phyloP scores from a whole-genome alignment of 176 grass and related monocot genomes.

The Dendrocalamus sinicus region DNA sequence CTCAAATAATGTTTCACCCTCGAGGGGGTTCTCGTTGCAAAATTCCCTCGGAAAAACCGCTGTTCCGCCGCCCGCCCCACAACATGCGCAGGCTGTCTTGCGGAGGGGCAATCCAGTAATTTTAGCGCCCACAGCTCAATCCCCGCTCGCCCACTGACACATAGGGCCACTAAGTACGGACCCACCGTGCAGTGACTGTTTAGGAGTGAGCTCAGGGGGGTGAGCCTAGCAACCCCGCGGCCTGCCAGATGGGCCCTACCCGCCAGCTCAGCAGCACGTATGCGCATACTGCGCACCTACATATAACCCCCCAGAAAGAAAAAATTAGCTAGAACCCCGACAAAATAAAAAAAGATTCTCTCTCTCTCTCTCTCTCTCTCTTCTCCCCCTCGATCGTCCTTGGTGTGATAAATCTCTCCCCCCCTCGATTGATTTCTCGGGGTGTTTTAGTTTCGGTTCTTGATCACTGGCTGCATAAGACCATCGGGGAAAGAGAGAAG shows the following conservation, averaged over 20 bases:
- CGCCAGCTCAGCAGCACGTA: conserved; percentile 51
- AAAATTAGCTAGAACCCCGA: conserved; percentile 25
- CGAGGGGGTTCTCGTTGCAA: background rate
- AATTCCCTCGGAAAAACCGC: background rate
- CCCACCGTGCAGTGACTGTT: background rate
- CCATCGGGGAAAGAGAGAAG: background rate
- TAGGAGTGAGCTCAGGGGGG: background rate
- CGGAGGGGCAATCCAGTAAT: background rate
- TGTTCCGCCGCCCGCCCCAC: background rate
- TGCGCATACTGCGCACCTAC: background rate
- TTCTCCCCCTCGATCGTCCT: background rate
- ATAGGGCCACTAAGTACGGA: accelerated
- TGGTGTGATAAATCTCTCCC: background rate
- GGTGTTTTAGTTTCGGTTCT: background rate
- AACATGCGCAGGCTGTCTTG: background rate
- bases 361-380: background rate
- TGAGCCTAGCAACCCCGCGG: conserved; percentile 27
- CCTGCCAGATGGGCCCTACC: conserved; percentile 30
- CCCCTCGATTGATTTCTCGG: background rate
- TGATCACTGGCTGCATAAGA: background rate
- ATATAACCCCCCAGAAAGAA: conserved; percentile 49
- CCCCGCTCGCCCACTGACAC: background rate
- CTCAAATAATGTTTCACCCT: no score
- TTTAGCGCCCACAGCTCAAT: accelerated
- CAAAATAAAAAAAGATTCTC: conserved; percentile 39